Evolutionary conservation across 1,139 yeast genomes (phyloP).

Genomic region (Yamadazyma diospyri): DNA sequence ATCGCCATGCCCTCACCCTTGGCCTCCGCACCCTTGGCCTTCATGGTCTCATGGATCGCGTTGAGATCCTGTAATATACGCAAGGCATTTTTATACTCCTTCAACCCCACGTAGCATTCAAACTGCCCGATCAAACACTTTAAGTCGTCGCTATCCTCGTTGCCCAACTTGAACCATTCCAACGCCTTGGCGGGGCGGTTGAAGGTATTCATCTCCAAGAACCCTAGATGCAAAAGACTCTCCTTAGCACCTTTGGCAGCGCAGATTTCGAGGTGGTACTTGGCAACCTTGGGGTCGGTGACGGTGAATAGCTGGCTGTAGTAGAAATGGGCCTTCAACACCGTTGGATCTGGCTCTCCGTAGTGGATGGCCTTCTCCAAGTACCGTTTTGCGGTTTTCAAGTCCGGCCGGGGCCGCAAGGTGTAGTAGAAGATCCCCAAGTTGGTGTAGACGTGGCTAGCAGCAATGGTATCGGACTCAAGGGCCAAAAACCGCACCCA

Average conservation of each 20-base stretch:
- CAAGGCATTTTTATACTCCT: slow-evolving; percentile 26
- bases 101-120: slow-evolving; percentile 44
- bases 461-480: slow-evolving; percentile 54
- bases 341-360: slow-evolving; percentile 54
- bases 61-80: slow-evolving; percentile 23
- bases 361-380: slow-evolving; percentile 59
- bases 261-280: slow-evolving; percentile 70
- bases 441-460: slow-evolving; percentile 71
- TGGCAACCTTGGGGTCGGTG: slow-evolving; percentile 54
- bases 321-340: slow-evolving; percentile 70
- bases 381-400: slow-evolving; percentile 49
- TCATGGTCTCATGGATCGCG: slow-evolving; percentile 22
- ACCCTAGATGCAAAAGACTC: slow-evolving; percentile 73
- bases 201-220: slow-evolving; percentile 68
- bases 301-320: slow-evolving; percentile 66
- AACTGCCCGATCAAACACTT: slow-evolving; percentile 73
- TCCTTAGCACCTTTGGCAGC: slow-evolving; percentile 77
- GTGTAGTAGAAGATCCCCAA: slow-evolving; percentile 57
- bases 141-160: slow-evolving; percentile 54
- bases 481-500: slow-evolving; percentile 57
- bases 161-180: slow-evolving; percentile 85
- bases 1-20: slow-evolving; percentile 21
- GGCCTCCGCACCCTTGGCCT: slow-evolving; percentile 9
- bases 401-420: slow-evolving; percentile 39
- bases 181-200: slow-evolving; percentile 51